phyloP scores from a whole-genome alignment of 2,329 filamentous ascomycete species.

The Penicillium rolfsii region DNA sequence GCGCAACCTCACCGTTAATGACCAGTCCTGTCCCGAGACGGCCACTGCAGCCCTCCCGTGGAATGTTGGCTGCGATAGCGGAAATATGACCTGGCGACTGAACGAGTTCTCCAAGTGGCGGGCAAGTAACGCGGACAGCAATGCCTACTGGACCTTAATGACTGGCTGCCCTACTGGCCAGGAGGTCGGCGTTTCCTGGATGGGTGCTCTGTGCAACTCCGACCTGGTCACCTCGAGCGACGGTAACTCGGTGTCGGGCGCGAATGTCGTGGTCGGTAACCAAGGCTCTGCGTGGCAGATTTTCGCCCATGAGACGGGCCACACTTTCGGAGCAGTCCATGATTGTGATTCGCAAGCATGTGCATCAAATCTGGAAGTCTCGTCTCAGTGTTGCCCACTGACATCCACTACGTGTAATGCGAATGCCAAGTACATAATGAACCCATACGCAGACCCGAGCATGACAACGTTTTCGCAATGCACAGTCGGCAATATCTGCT shows the following conservation, averaged over 20 bases:
- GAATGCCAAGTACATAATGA: slow-evolving; percentile 85
- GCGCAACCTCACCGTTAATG: slow-evolving; percentile 78
- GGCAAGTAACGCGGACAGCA: slow-evolving; percentile 72
- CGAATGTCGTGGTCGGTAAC: slow-evolving; percentile 87
- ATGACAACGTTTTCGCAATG: slow-evolving; percentile 85
- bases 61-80: slow-evolving; percentile 71
- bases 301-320: slow-evolving; percentile 89
- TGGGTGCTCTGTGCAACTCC: slow-evolving; percentile 78
- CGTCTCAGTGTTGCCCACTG: slow-evolving; percentile 80
- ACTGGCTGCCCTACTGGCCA: slow-evolving; percentile 79
- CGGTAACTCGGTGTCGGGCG: slow-evolving; percentile 74
- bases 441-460: slow-evolving; percentile 75
- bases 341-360: slow-evolving; percentile 79
- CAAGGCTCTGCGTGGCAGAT: slow-evolving; percentile 89
- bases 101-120: slow-evolving; percentile 91
- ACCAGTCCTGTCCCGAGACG: slow-evolving; percentile 72
- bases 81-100: slow-evolving; percentile 72
- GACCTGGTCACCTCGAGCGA: slow-evolving; percentile 55
- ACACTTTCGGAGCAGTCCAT: slow-evolving; percentile 95
- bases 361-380: slow-evolving; percentile 59
- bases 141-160: slow-evolving; percentile 92
- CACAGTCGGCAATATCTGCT: slow-evolving; percentile 91
- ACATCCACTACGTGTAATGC: slow-evolving; percentile 71
- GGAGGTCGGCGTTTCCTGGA: slow-evolving; percentile 90
- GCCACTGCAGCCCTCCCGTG: slow-evolving; percentile 71